phyloP scores from a whole-genome alignment of 257 asterid species.

The Nicotiana benthamiana region DNA sequence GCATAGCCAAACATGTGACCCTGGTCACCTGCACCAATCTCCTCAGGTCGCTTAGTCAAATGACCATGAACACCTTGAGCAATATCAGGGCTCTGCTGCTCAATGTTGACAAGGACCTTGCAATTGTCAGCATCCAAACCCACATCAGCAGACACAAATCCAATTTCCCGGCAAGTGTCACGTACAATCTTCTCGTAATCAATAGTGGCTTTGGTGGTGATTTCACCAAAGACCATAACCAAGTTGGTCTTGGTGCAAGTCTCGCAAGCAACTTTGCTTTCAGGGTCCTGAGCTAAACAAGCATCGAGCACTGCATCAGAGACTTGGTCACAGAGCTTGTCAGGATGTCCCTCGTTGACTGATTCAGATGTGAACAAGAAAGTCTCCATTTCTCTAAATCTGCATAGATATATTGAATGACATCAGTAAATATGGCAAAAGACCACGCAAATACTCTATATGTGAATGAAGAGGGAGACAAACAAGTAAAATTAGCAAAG shows the following conservation, averaged over 20 bases:
- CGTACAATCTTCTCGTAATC: slow-evolving; percentile 7
- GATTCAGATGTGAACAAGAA: slow-evolving; percentile 9
- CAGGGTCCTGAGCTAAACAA: slow-evolving; percentile 8
- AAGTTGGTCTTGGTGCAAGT: slow-evolving; percentile 10
- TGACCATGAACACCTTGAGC: slow-evolving; percentile 12
- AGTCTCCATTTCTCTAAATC: slow-evolving; percentile 5
- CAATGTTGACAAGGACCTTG: slow-evolving; percentile 7
- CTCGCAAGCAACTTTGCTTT: slow-evolving; percentile 8
- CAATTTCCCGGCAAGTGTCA: slow-evolving; percentile 8
- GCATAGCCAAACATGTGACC: slow-evolving; percentile 13
- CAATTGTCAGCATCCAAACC: slow-evolving; percentile 10
- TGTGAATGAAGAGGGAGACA: background rate
- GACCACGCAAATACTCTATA: background rate
- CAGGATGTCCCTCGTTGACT: slow-evolving; percentile 5
- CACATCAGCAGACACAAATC: slow-evolving; percentile 8
- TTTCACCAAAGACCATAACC: slow-evolving; percentile 9
- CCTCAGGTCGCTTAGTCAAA: slow-evolving; percentile 8
- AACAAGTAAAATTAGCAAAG: background rate
- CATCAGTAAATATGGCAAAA: background rate
- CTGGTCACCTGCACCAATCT: slow-evolving; percentile 8
- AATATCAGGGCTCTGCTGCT: slow-evolving; percentile 9
- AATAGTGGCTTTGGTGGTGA: slow-evolving; percentile 1
- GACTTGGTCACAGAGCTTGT: slow-evolving; percentile 9
- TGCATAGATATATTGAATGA: background rate
- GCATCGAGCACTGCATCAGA: slow-evolving; percentile 6